Conservation (phyloP, 805 yeast genomes). For the Dipodascopsis uninucleata region DNA sequence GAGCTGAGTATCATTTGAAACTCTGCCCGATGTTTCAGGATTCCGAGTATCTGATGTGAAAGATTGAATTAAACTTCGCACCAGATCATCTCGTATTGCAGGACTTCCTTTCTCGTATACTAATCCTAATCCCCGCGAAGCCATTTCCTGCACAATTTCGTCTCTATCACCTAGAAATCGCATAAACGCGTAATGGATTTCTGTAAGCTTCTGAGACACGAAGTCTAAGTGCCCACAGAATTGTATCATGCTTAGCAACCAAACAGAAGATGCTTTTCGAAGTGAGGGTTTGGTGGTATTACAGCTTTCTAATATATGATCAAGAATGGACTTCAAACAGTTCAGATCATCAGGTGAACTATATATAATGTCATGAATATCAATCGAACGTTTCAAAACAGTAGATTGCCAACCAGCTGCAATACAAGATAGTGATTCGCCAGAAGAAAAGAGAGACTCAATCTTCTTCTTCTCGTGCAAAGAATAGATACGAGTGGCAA, state of each 20-base stretch:
- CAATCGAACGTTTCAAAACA: conserved; percentile 50
- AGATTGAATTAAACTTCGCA: conserved; percentile 66
- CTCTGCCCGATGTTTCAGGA: conserved; percentile 51
- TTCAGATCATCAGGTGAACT: conserved; percentile 15
- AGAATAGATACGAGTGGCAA: conserved; percentile 48
- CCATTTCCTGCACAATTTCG: conserved; percentile 86
- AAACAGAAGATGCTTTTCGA: conserved; percentile 69
- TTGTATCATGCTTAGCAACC: conserved; percentile 79
- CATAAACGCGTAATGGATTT: conserved; percentile 73
- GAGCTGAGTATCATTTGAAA: conserved; percentile 74
- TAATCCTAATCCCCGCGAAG: conserved; percentile 80
- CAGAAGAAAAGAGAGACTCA: conserved; percentile 73
- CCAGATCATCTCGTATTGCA: conserved; percentile 66
- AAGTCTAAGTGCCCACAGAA: conserved; percentile 53
- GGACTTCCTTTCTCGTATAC: conserved; percentile 73
- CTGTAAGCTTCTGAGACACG: conserved; percentile 46
- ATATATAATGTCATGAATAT: conserved; percentile 40
- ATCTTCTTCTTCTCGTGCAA: conserved; percentile 63
- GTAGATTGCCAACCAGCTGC: conserved; percentile 75
- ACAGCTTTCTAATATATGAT: conserved; percentile 50
- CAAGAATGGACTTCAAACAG: conserved; percentile 41
- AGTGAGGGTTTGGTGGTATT: conserved; percentile 66
- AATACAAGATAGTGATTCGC: conserved; percentile 74
- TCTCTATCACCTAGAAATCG: conserved; percentile 74
- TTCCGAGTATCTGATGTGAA: conserved; percentile 59